These are phyloP conservation scores for Diphasiastrum complanatum DNA, from an alignment of 83 land plant genomes.

Conservation along the genomic window DNA sequence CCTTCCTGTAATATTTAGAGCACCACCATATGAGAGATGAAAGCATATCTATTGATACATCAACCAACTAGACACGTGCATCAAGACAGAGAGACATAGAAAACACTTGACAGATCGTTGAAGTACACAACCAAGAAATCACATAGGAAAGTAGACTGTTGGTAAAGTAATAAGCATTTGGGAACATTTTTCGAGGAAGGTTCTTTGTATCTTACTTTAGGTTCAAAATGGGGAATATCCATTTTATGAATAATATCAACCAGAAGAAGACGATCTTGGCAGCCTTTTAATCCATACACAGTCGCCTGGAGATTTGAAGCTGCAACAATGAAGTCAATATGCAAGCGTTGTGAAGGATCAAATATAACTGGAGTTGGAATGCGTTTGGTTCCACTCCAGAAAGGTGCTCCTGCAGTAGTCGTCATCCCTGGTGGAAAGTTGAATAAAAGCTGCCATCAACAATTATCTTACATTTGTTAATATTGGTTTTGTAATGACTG, in stretches of 20 bases:
- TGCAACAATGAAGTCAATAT: slow-evolving; percentile 45
- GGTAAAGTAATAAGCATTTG: too few relatives aligned
- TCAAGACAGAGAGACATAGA: too few relatives aligned
- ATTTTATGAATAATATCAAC: slow-evolving; percentile 33
- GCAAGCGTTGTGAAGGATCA: slow-evolving; percentile 32
- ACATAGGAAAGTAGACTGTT: too few relatives aligned
- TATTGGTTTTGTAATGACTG: too few relatives aligned
- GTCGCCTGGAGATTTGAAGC: slow-evolving; percentile 54
- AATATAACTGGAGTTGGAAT: slow-evolving; percentile 36
- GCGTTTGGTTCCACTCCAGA: slow-evolving; percentile 56
- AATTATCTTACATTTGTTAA: too few relatives aligned
- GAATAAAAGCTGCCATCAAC: slow-evolving; percentile 33
- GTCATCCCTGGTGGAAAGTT: slow-evolving; percentile 48
- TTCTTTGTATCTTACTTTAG: slow-evolving; percentile 32
- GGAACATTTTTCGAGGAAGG: too few relatives aligned
- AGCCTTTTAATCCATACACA: slow-evolving; percentile 51
- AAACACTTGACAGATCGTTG: too few relatives aligned
- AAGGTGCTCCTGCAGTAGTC: slow-evolving; percentile 46
- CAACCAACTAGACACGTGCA: too few relatives aligned
- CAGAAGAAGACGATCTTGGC: slow-evolving; percentile 38
- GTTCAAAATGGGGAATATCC: slow-evolving; percentile 41
- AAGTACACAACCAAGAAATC: too few relatives aligned
- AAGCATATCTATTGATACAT: too few relatives aligned
- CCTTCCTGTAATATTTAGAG: slow-evolving; percentile 52
- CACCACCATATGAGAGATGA: too few relatives aligned